Percentiles rank a stretch among this genome's conserved stretches.
These are phyloP conservation scores for Knoxia roxburghii DNA, from an alignment of 257 asterid genomes.

Conservation along the genomic window DNA sequence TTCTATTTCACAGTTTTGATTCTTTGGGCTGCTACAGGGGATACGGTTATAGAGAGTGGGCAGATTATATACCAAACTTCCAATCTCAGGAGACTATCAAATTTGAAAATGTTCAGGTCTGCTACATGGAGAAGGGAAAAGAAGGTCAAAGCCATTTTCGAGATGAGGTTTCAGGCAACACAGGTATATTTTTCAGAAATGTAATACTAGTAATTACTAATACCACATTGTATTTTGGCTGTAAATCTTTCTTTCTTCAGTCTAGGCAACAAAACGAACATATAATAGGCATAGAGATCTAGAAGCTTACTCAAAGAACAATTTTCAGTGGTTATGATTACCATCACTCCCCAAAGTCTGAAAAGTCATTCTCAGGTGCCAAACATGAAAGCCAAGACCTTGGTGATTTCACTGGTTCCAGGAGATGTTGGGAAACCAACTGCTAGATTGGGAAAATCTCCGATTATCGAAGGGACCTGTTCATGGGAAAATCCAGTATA, in stretches of 20 bases:
- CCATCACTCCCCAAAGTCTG: constrained; percentile 14
- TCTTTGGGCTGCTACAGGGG: background rate
- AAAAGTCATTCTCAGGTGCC: constrained; percentile 64
- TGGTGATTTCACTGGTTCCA: constrained; percentile 78
- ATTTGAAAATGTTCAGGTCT: constrained; percentile 67
- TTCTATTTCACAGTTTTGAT: background rate
- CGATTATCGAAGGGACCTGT: constrained; percentile 73
- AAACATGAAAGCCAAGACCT: constrained; percentile 63
- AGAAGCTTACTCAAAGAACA: background rate
- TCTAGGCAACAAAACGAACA: background rate
- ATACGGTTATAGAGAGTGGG: background rate
- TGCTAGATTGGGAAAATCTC: constrained; percentile 58
- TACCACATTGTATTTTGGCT: background rate
- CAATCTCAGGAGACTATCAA: constrained; percentile 16
- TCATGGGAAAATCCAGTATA: constrained; percentile 76
- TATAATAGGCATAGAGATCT: background rate
- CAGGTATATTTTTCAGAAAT: constrained; percentile 44
- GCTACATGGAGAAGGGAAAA: constrained; percentile 56
- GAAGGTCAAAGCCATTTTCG: constrained; percentile 75
- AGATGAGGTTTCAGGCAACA: constrained; percentile 82
- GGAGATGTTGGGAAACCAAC: constrained; percentile 91
- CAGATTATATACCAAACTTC: constrained; percentile 12
- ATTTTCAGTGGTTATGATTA: background rate
- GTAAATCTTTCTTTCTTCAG: background rate
- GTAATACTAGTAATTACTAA: background rate